Evolutionary conservation across 306 rosid species (phyloP), one percentile per base, ranked within the genome.

Genomic region (Lathyrus oleraceus): DNA sequence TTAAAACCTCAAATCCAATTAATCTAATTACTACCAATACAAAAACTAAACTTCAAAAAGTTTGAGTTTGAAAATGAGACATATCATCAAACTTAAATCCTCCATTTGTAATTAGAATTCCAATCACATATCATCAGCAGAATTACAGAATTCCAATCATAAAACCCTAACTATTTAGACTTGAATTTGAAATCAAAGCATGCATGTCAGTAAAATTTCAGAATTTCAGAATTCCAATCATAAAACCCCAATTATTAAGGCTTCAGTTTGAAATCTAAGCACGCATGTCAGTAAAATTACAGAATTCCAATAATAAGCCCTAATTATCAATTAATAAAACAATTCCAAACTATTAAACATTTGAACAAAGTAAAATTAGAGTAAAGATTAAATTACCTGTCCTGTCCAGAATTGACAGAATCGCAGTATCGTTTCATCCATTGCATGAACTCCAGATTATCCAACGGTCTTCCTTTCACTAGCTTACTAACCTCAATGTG

Each of bases 381-480:
- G 36, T 6, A 48, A 36, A 13, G 47, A 69, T 36, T 7, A 4
- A 59, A 43, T 69, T 77, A 94, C 99, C 14, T 73, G 47, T 74
- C 35, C 70, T 30, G 60, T 43, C 95, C 92, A 2, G 91, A 87
- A 68, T 79, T 83, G 65, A 86, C 82, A 0, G 99, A 88, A 77
- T 94, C 99, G 27, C 96, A 91, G 86, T 91, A 94, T 35, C 92
- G 66, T 76, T 94, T 94, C 97, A 94, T 76, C 99, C 99, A 94
- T 57, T 91, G 99, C 95, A 91, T 94, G 82, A 94, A 89, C 79
- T 94, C 99, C 78, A 94, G 63, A 77, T 94, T 94, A 74, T 94
- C 97, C 40, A 94, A 84, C 4, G 99, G 95, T 68, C 97, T 86
- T 63, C 99, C 99, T 57, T 94, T 94, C 56, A 91, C 92, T 5